phyloP scores from a whole-genome alignment of 1,284 basidiomycete species.

The Cryptococcus hybrid region DNA sequence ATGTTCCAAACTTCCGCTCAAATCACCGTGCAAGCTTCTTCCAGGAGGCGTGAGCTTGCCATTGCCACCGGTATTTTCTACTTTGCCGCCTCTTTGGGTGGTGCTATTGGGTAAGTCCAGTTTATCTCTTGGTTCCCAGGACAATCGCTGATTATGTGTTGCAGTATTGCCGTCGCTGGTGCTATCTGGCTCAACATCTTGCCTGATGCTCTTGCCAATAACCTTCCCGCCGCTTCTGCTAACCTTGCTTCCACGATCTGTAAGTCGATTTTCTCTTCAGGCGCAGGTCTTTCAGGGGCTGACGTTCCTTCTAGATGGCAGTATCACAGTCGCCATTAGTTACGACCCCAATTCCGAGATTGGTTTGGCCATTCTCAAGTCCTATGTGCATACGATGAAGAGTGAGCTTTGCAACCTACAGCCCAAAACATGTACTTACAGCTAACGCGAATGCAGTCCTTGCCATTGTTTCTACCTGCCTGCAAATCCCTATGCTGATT shows the following conservation, averaged over 20 bases:
- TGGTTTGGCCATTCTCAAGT: constrained; percentile 5
- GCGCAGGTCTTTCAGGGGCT: background rate
- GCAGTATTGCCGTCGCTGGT: constrained; percentile 11
- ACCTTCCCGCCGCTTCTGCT: constrained; percentile 9
- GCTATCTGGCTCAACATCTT: constrained; percentile 14
- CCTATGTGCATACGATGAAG: constrained; percentile 17
- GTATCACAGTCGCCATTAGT: no score
- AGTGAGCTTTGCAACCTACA: constrained; percentile 1
- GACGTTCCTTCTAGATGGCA: background rate
- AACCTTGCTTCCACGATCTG: constrained; percentile 8
- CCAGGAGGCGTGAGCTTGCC: constrained; percentile 1
- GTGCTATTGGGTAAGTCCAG: constrained; percentile 10
- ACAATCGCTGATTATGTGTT: background rate
- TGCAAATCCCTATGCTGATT: constrained; percentile 18
- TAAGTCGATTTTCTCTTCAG: background rate
- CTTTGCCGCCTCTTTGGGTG: constrained; percentile 18
- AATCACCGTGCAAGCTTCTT: no score
- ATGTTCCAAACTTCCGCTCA: no score
- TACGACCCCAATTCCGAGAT: no score
- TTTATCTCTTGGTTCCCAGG: background rate
- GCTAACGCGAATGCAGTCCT: constrained; percentile 4
- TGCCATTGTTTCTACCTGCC: constrained; percentile 16
- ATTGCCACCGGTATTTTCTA: constrained; percentile 21
- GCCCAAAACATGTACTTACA: background rate
- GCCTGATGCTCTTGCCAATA: constrained; percentile 5